Base-by-base conservation (phyloP, 805 yeast genomes). In the Sungouiozyma intestinalis region DNA sequence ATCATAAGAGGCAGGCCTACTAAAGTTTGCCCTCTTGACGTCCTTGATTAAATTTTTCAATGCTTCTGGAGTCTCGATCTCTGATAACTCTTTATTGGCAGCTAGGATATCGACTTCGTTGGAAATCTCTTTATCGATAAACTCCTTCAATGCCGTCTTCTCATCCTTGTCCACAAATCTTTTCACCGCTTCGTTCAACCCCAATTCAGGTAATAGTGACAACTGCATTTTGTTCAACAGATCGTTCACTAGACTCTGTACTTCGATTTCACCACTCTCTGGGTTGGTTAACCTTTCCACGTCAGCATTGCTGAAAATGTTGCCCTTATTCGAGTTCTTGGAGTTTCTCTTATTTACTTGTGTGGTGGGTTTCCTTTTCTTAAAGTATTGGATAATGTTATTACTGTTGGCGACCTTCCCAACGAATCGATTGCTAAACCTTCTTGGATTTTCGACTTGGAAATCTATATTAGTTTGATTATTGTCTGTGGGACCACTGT, bases 361-460 rank as follows among this genome's bases (percentile, higher is more conserved):
- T 5, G 45, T 48, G 53, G 16, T 44, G 32, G 31, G 49, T 43
- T 37, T 68, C 58, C 54, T 68, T 48, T 71, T 75, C 55, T 76
- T 73, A 54, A 76, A 75, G 57, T 83, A 82, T 38, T 77, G 79
- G 2, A 90, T 74, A 7, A 88, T 85, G 52, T 87, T 94, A 53
- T 85, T 81, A n/a, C 80, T 77, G 58, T 92, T 92, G 3, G 97
- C 98, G 2, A 90, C 92, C 47, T 70, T 71, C 0, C 95, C 96
- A 4, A 84, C 94, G 67, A 90, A 92, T 53, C 85, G 67, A 54
- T 88, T 86, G 14, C 96, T 85, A 48, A 92, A 85, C 48, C 96
- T 66, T 40, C 94, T 69, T 0, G 95, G 84, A 54, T 88, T 90
- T 54, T 88, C 97, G 15, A 92, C 86, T 50, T 87, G 95, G 54